phyloP scores from a whole-genome alignment of 768 basidiomycete species.

The Tephrocybe sp. region DNA sequence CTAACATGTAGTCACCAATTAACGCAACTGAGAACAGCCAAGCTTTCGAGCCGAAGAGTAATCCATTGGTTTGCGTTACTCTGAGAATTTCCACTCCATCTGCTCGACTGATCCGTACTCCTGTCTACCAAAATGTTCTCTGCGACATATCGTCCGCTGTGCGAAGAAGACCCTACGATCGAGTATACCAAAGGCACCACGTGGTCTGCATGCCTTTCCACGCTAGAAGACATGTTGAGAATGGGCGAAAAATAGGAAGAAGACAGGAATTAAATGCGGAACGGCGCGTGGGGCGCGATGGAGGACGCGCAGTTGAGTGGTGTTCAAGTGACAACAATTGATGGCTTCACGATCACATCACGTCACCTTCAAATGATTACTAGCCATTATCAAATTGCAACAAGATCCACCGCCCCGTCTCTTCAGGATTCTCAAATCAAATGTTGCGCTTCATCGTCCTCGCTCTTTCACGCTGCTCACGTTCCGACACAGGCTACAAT shows the following conservation, averaged over 20 bases:
- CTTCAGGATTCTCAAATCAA: too few species aligned
- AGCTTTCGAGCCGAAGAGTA: conserved; percentile 55
- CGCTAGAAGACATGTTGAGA: conserved; percentile 9
- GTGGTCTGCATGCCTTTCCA: conserved; percentile 4
- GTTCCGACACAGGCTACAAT: too few species aligned
- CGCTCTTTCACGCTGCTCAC: too few species aligned
- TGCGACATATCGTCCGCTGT: conserved; percentile 66
- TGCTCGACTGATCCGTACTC: conserved; percentile 60
- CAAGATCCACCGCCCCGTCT: too few species aligned
- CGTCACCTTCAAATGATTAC: too few species aligned
- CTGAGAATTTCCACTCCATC: conserved; percentile 74
- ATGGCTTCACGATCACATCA: too few species aligned
- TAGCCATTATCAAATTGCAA: too few species aligned
- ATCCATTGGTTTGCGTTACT: conserved; percentile 68
- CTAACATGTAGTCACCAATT: background rate
- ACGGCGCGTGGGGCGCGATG: too few species aligned
- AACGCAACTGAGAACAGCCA: conserved; percentile 65
- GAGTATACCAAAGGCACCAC: conserved; percentile 40
- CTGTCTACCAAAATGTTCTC: conserved; percentile 67
- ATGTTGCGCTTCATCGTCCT: too few species aligned
- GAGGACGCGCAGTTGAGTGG: too few species aligned
- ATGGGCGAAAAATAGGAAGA: background rate
- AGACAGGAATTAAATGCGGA: background rate
- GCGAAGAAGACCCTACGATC: conserved; percentile 62
- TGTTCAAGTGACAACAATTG: too few species aligned